Percentiles rank a stretch among this genome's conserved stretches.
Evolutionary conservation across 2,329 filamentous ascomycete genomes (phyloP).

Genomic region (Exophiala sp.): DNA sequence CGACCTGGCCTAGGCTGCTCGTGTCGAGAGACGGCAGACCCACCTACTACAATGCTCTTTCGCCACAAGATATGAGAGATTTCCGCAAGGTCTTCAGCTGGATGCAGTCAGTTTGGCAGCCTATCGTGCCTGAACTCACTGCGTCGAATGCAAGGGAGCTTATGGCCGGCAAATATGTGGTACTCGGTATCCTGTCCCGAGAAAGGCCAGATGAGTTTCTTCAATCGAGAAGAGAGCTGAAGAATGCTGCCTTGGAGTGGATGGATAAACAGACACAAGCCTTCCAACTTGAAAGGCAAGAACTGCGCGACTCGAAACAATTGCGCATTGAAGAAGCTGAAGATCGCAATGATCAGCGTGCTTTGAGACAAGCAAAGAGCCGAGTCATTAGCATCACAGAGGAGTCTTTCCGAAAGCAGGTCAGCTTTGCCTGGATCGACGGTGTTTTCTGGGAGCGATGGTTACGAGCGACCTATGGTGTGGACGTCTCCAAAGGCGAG

Average conservation of each 20-base stretch:
- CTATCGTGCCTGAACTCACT: constrained; percentile 90
- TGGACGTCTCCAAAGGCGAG: constrained; percentile 81
- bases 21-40: constrained; percentile 86
- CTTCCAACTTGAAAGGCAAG: constrained; percentile 90
- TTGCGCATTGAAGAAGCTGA: constrained; percentile 94
- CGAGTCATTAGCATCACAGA: constrained; percentile 90
- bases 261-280: constrained; percentile 92
- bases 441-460: constrained; percentile 96
- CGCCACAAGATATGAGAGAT: constrained; percentile 89
- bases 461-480: constrained; percentile 91
- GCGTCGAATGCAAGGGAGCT: constrained; percentile 89
- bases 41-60: constrained; percentile 82
- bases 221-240: constrained; percentile 79
- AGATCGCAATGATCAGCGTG: constrained; percentile 85
- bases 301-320: constrained; percentile 90
- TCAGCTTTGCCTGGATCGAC: constrained; percentile 95
- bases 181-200: constrained; percentile 81
- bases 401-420: constrained; percentile 73
- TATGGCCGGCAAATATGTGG: constrained; percentile 93
- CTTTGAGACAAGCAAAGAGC: constrained; percentile 79
- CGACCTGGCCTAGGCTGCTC: constrained; percentile 89
- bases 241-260: constrained; percentile 94
- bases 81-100: constrained; percentile 74
- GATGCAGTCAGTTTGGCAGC: constrained; percentile 97
- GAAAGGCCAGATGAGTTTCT: constrained; percentile 75